A percentile compares a stretch with the other conserved stretches of the same genome.
Conservation (phyloP, 78 protist species). For the Planoprotostelium fungivorum region DNA sequence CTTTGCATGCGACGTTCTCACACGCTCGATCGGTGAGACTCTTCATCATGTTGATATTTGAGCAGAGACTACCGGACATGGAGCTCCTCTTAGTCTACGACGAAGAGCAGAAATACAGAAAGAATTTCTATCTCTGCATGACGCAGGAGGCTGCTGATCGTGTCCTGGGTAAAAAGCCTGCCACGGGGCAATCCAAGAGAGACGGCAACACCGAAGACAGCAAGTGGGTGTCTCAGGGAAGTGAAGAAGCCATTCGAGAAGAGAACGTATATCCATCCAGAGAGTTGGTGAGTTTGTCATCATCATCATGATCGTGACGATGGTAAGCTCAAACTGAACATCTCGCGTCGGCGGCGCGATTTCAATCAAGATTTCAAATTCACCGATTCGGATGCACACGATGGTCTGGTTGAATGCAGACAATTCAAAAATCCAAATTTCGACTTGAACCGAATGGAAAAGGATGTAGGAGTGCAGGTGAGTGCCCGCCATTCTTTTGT, state of each 20-base stretch:
- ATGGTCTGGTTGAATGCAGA: neutral
- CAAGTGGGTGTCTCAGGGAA: neutral
- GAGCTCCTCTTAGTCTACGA: neutral
- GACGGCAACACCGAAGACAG: neutral
- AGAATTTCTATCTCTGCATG: neutral
- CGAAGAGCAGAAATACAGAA: neutral
- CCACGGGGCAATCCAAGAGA: neutral
- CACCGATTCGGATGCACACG: neutral
- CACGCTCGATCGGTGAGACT: no score
- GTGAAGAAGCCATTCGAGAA: neutral
- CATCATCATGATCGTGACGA: neutral
- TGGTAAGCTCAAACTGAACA: neutral
- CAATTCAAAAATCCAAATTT: neutral
- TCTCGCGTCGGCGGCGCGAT: neutral
- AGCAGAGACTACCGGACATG: neutral
- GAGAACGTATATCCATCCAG: neutral
- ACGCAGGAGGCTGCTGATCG: neutral
- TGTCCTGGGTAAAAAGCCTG: neutral
- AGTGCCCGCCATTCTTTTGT: no score
- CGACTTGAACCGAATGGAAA: neutral
- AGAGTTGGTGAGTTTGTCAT: neutral
- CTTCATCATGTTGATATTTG: no score
- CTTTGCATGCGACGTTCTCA: no score
- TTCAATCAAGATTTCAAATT: neutral
- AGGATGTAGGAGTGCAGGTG: neutral